Percentiles rank a stretch among this genome's conserved stretches.
These are phyloP conservation scores for Desmodesmus armatus DNA, from an alignment of 139 green algal species.

Conservation along the genomic window DNA sequence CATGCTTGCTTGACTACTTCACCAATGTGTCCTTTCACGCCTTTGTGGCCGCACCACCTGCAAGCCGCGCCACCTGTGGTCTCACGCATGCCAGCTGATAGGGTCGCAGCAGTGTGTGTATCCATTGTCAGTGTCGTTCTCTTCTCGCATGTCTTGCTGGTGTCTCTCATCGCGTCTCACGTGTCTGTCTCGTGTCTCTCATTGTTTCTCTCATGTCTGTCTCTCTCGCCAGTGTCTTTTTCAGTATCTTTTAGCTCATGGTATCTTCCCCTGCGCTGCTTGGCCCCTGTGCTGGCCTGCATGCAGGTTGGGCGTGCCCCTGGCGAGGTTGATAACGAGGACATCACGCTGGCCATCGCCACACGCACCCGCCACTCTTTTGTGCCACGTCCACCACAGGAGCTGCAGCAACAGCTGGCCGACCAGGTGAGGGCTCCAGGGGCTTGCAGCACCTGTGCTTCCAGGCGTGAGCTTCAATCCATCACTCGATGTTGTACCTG, in stretches of 20 bases:
- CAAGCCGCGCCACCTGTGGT: not conserved
- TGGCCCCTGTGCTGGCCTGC: slow-evolving; percentile 24
- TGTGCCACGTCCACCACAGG: slow-evolving; percentile 58
- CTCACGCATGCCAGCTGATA: not conserved
- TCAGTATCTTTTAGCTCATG: not conserved
- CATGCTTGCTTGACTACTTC: too few species aligned
- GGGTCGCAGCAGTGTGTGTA: not conserved
- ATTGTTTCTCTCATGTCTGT: not conserved
- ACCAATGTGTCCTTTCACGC: too few species aligned
- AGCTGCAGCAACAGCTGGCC: slow-evolving; percentile 37
- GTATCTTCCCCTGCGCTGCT: slow-evolving; percentile 49
- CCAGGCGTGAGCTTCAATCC: slow-evolving; percentile 48
- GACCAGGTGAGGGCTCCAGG: slow-evolving; percentile 2
- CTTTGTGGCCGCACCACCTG: too few species aligned
- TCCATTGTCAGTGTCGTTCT: not conserved
- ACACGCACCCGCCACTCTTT: slow-evolving; percentile 52
- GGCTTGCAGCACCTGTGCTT: not conserved
- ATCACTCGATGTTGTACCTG: not conserved
- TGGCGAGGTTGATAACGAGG: slow-evolving; percentile 64
- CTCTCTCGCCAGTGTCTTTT: too few species aligned
- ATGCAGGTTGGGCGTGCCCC: slow-evolving; percentile 1
- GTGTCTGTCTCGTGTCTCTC: not conserved
- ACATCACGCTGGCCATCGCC: slow-evolving; percentile 79
- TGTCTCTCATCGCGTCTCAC: not conserved
- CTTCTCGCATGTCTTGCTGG: not conserved